These are phyloP conservation scores for Arthrocladium fulminans DNA, from an alignment of 2,329 filamentous ascomycete genomes.

Conservation along the genomic window DNA sequence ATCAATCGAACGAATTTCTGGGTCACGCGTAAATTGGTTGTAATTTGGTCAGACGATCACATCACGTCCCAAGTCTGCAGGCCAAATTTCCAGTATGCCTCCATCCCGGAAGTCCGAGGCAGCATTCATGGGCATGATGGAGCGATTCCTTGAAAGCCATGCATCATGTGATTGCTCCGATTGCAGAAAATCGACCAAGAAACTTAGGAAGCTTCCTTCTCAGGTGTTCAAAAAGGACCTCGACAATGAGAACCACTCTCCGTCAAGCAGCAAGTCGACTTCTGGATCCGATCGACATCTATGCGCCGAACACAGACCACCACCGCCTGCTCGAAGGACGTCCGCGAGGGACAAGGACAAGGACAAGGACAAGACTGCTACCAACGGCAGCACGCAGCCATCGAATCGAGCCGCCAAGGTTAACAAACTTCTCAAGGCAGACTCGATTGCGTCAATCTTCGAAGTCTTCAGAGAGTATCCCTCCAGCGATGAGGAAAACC, in stretches of 20 bases:
- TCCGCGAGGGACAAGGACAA: slow-evolving; percentile 6
- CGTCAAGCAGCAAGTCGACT: not conserved
- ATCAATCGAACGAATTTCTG: not conserved
- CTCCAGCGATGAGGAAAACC: slow-evolving; percentile 2
- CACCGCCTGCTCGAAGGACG: not conserved
- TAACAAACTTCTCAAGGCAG: slow-evolving; percentile 10
- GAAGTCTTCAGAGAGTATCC: slow-evolving; percentile 5
- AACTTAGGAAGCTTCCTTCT: not conserved
- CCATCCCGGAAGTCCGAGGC: slow-evolving; percentile 1
- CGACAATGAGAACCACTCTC: slow-evolving; percentile 3
- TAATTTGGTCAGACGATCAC: not conserved
- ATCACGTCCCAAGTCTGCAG: not conserved
- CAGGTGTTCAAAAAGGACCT: not conserved
- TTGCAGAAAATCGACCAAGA: slow-evolving; percentile 3
- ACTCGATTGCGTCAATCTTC: slow-evolving; percentile 1
- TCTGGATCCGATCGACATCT: not conserved
- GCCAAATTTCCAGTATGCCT: not conserved
- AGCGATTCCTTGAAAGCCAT: slow-evolving; percentile 7
- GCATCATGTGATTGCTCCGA: slow-evolving; percentile 7
- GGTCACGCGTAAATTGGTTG: not conserved
- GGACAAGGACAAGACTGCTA: slow-evolving; percentile 4
- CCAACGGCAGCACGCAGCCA: not conserved
- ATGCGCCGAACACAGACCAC: slow-evolving; percentile 7
- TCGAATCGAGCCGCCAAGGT: slow-evolving; percentile 8
- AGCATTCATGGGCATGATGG: slow-evolving; percentile 11